phyloP scores from a whole-genome alignment of 352 stramenopile species.

The Globisporangium splendens region DNA sequence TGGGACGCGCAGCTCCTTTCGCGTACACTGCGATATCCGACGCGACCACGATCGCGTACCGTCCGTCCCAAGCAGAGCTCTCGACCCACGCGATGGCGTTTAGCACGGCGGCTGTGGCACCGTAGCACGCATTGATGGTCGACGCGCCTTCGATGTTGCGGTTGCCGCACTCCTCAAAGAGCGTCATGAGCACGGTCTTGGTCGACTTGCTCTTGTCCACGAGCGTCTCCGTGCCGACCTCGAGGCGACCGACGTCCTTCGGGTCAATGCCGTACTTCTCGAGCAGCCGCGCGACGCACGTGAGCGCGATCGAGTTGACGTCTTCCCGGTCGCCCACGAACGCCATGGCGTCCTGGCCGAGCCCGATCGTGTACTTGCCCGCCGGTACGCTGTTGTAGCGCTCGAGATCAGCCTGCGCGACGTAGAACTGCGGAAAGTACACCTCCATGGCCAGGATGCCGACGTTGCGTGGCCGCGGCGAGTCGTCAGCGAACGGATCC shows the following conservation, averaged over 20 bases:
- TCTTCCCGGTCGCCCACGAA: slow-evolving; percentile 74
- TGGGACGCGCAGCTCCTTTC: slow-evolving; percentile 85
- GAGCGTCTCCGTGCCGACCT: slow-evolving; percentile 97
- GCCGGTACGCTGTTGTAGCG: slow-evolving; percentile 78
- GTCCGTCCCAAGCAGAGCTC: slow-evolving; percentile 89
- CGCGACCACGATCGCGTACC: slow-evolving; percentile 95
- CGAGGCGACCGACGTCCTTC: slow-evolving; percentile 89
- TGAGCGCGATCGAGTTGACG: slow-evolving; percentile 69
- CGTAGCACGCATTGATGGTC: slow-evolving; percentile 97
- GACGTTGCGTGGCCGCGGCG: slow-evolving; percentile 70
- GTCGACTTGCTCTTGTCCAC: slow-evolving; percentile 86
- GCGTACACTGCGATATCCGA: slow-evolving; percentile 97
- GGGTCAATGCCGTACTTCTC: slow-evolving; percentile 48
- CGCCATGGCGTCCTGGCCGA: slow-evolving; percentile 58
- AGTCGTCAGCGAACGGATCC: slow-evolving; percentile 9
- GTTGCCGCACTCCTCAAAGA: slow-evolving; percentile 57
- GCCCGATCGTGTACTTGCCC: slow-evolving; percentile 70
- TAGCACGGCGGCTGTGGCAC: slow-evolving; percentile 95
- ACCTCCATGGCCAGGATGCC: slow-evolving; percentile 97
- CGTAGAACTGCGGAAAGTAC: slow-evolving; percentile 94
- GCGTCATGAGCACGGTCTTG: slow-evolving; percentile 79
- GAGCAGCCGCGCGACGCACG: slow-evolving; percentile 47
- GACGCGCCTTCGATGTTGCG: slow-evolving; percentile 85
- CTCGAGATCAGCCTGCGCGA: slow-evolving; percentile 94
- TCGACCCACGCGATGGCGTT: slow-evolving; percentile 97